Conservation (phyloP, 169 alveolate genomes). For the Amoebophrya sp. region DNA sequence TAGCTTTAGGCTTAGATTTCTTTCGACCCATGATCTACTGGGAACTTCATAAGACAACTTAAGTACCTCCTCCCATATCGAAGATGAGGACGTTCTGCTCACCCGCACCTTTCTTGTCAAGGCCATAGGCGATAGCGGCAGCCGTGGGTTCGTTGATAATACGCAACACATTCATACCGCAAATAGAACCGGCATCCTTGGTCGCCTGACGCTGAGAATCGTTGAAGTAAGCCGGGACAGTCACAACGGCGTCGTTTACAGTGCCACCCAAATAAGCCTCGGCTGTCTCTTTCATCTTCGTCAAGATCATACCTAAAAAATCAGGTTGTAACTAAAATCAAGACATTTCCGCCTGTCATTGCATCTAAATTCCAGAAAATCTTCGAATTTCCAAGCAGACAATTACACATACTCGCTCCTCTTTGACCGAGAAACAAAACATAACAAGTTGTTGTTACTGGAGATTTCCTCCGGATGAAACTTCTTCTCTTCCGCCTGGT, state of each 20-base stretch:
- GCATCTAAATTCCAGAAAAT: no score
- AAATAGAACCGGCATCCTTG: constrained; percentile 92
- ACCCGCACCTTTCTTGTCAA: constrained; percentile 77
- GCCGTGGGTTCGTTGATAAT: constrained; percentile 98
- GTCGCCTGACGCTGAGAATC: constrained; percentile 91
- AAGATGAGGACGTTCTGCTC: constrained; percentile 85
- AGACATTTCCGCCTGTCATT: not conserved
- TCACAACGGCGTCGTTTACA: constrained; percentile 93
- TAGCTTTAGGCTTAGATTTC: no score
- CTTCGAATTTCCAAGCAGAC: no score
- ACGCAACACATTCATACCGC: constrained; percentile 91
- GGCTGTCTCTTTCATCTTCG: constrained; percentile 90
- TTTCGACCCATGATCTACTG: no score
- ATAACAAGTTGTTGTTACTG: not conserved
- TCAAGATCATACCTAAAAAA: constrained; percentile 82
- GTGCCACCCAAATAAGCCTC: constrained; percentile 80
- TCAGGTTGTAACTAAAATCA: no score
- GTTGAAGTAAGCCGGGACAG: constrained; percentile 99
- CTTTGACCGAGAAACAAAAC: no score
- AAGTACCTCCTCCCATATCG: constrained; percentile 93
- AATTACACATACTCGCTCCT: no score
- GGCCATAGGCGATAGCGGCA: constrained; percentile 97
- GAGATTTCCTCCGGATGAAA: constrained; percentile 85
- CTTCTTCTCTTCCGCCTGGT: constrained; percentile 81
- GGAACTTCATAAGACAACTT: no score